Conservation (phyloP, 306 rosid species). For the Castanospermum australe region DNA sequence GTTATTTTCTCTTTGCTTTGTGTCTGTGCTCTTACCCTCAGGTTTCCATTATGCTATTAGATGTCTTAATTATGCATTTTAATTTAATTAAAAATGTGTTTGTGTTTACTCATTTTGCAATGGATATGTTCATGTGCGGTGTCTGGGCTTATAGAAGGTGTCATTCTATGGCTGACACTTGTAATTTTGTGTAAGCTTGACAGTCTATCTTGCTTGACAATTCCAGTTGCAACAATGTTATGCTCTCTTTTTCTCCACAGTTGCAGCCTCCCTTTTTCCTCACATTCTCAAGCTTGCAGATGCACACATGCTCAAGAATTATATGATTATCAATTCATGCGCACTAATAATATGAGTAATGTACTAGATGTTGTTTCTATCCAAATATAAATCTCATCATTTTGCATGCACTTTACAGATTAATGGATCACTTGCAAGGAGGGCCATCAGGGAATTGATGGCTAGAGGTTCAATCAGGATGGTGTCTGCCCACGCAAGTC, state of each 20-base stretch:
- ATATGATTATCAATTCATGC: not conserved
- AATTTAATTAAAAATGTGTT: not conserved
- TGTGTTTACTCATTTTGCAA: not conserved
- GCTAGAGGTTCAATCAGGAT: slow-evolving; percentile 62
- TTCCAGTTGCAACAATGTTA: not conserved
- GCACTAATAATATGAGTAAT: not conserved
- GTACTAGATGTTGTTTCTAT: not conserved
- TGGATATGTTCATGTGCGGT: not conserved
- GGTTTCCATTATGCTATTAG: not conserved
- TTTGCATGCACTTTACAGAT: slow-evolving; percentile 35
- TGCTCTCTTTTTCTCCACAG: not conserved
- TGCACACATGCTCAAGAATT: not conserved
- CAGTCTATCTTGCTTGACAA: not conserved
- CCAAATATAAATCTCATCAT: not conserved
- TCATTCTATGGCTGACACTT: not conserved
- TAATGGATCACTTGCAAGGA: slow-evolving; percentile 70
- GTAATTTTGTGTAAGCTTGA: not conserved
- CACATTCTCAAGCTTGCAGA: not conserved
- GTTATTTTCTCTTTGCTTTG: not conserved
- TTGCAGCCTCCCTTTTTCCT: not conserved
- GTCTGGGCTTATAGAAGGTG: not conserved
- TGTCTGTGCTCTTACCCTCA: not conserved
- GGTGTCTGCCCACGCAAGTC: slow-evolving; percentile 63
- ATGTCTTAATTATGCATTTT: not conserved
- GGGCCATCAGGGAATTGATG: slow-evolving; percentile 65